Conservation (phyloP, 1,284 basidiomycete species). For the Pyrrhoderma lamaoense region DNA sequence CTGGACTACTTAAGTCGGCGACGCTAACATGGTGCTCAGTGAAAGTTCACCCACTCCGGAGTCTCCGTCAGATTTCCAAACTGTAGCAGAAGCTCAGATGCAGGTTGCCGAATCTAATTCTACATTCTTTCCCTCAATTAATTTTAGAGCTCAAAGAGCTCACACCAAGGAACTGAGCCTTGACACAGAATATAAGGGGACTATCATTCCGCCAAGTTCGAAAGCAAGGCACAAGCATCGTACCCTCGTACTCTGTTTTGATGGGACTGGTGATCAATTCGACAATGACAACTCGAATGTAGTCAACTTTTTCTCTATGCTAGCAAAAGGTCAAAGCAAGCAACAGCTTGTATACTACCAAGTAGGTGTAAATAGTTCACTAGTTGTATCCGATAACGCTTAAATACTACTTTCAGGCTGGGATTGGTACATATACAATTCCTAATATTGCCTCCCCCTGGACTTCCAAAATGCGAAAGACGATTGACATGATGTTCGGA, state of each 20-base stretch:
- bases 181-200: constrained; percentile 14
- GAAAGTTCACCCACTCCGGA: too few species aligned
- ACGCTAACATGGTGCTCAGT: too few species aligned
- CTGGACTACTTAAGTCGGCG: too few species aligned
- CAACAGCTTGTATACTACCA: constrained; percentile 61
- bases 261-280: constrained; percentile 24
- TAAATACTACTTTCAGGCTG: constrained; percentile 21
- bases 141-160: too few species aligned
- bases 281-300: constrained; percentile 39
- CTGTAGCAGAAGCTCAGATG: too few species aligned
- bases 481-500: constrained; percentile 27
- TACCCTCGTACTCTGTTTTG: constrained; percentile 22
- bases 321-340: constrained; percentile 43
- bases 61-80: too few species aligned
- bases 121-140: too few species aligned
- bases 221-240: constrained; percentile 11
- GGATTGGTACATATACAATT: constrained; percentile 24
- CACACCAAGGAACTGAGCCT: neutral
- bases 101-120: too few species aligned
- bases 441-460: constrained; percentile 21
- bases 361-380: constrained; percentile 25
- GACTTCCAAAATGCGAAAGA: constrained; percentile 20
- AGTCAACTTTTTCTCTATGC: constrained; percentile 41
- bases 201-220: constrained; percentile 13
- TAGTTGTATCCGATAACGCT: neutral